Evolutionary conservation across 108 stramenopile genomes (phyloP).

Genomic region (Aurantiochytrium sp.): DNA sequence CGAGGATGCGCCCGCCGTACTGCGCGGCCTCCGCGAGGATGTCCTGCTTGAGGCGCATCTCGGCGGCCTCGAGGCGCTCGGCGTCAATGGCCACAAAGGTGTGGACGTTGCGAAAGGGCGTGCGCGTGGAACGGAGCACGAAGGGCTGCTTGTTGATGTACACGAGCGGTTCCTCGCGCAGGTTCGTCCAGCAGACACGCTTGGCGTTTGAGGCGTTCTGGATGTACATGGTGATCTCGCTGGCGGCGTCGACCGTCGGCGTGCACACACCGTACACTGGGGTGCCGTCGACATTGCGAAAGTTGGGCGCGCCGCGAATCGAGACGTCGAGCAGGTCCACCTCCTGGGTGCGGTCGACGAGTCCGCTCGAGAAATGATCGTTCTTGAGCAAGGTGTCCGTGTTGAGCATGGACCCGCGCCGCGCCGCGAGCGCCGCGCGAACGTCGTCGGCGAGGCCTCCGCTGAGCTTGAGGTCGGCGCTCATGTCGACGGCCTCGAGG

Average conservation of each 20-base stretch:
- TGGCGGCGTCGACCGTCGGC: slow-evolving; percentile 18
- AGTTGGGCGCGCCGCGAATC: slow-evolving; percentile 23
- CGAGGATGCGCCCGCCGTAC: not conserved
- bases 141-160: slow-evolving; percentile 31
- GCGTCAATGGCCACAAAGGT: not conserved
- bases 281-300: slow-evolving; percentile 27
- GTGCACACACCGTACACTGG: slow-evolving; percentile 25
- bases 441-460: not conserved
- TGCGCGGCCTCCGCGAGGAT: not conserved
- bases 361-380: not conserved
- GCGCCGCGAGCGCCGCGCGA: not conserved
- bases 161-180: slow-evolving; percentile 19
- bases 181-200: not conserved
- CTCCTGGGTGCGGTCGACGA: not conserved
- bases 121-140: not conserved
- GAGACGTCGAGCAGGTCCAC: not conserved
- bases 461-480: not conserved
- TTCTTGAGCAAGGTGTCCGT: slow-evolving; percentile 11
- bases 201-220: slow-evolving; percentile 25
- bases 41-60: slow-evolving; percentile 28
- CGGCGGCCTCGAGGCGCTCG: slow-evolving; percentile 25
- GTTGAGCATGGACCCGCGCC: slow-evolving; percentile 27
- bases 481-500: not conserved
- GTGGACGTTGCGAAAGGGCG: not conserved
- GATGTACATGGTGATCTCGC: not conserved